phyloP scores from a whole-genome alignment of 495 filamentous ascomycete species.

The Podospora fimiseda region DNA sequence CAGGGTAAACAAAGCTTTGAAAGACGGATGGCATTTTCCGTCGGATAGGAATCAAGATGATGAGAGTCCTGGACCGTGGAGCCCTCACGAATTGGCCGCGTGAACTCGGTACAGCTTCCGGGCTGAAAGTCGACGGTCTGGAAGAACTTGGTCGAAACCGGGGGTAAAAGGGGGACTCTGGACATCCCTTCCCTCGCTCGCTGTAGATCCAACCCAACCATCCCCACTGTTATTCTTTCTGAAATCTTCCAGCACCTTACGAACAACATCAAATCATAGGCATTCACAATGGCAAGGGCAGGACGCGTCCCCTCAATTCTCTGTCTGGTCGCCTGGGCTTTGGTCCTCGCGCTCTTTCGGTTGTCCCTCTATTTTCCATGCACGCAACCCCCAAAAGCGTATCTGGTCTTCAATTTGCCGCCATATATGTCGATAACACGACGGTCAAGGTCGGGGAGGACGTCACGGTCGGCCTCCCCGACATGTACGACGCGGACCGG shows the following conservation, averaged over 20 bases:
- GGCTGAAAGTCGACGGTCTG: too few species aligned
- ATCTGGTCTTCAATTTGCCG: not conserved
- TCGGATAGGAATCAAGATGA: too few species aligned
- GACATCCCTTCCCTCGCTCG: too few species aligned
- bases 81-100: too few species aligned
- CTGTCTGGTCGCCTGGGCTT: not conserved
- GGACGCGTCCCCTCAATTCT: not conserved
- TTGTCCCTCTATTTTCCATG: not conserved
- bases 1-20: too few species aligned
- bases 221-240: too few species aligned
- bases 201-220: not conserved
- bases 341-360: not conserved
- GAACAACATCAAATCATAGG: not conserved
- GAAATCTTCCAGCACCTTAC: not conserved
- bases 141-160: too few species aligned
- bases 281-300: too few species aligned
- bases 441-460: not conserved
- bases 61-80: too few species aligned
- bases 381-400: not conserved
- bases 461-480: not conserved
- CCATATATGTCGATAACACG: not conserved
- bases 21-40: too few species aligned
- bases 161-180: too few species aligned
- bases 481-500: not conserved
- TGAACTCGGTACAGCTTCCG: too few species aligned